These are phyloP conservation scores for Mycena epipterygia DNA, from an alignment of 768 basidiomycete genomes.

Conservation along the genomic window DNA sequence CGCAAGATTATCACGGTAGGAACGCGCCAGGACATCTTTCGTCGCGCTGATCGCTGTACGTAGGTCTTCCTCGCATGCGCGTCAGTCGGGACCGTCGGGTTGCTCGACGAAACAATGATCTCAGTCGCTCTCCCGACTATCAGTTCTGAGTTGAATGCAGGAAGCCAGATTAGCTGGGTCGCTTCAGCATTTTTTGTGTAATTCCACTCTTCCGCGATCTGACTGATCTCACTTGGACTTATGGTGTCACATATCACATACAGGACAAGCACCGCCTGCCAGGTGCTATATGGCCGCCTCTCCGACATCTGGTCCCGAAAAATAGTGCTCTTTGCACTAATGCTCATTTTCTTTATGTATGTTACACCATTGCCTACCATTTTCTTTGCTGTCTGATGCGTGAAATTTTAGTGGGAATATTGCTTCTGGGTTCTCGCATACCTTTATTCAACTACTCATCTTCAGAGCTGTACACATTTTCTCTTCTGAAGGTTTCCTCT, in stretches of 20 bases:
- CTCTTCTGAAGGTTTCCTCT: background rate
- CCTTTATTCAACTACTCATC: slow-evolving; percentile 66
- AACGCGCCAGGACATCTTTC: background rate
- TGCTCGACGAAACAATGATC: slow-evolving; percentile 69
- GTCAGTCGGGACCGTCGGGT: slow-evolving; percentile 59
- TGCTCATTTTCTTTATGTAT: slow-evolving; percentile 60
- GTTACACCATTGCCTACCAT: background rate
- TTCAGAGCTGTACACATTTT: slow-evolving; percentile 54
- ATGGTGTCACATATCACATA: background rate
- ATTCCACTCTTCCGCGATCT: background rate
- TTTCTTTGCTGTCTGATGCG: background rate
- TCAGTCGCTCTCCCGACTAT: slow-evolving; percentile 71
- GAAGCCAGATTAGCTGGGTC: slow-evolving; percentile 64
- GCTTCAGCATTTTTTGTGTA: slow-evolving; percentile 65
- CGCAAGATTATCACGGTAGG: slow-evolving; percentile 57
- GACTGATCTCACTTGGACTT: background rate
- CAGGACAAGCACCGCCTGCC: slow-evolving; percentile 61
- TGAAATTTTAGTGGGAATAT: slow-evolving; percentile 52
- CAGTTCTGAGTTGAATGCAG: slow-evolving; percentile 61
- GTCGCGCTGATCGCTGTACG: background rate
- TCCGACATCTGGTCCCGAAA: slow-evolving; percentile 67
- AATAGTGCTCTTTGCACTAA: slow-evolving; percentile 57
- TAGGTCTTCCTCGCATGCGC: slow-evolving; percentile 63
- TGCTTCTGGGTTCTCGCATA: slow-evolving; percentile 62
- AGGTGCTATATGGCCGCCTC: slow-evolving; percentile 58